A percentile compares a stretch with the other conserved stretches of the same genome.
Evolutionary conservation across 176 grass and related monocot species (phyloP).

Genomic region (Juncus effusus): DNA sequence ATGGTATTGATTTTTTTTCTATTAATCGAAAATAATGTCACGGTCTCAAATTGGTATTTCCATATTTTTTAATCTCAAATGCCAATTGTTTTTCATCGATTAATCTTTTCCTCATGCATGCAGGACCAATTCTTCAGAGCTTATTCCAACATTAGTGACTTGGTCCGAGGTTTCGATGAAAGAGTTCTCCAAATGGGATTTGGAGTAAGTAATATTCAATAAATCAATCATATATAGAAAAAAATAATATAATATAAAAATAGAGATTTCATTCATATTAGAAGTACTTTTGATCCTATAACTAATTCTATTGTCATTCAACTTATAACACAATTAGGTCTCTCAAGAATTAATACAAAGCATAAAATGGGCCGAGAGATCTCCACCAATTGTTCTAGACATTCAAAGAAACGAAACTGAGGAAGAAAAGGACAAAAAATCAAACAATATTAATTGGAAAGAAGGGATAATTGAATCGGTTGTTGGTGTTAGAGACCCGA

Average conservation of each 20-base stretch:
- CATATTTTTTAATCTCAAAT: too few relatives aligned
- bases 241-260: neutral
- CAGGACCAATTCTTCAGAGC: constrained; percentile 54
- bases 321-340: constrained; percentile 23
- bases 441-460: constrained; percentile 38
- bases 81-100: too few relatives aligned
- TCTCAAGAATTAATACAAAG: constrained; percentile 30
- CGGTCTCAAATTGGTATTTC: too few relatives aligned
- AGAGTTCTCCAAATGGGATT: constrained; percentile 61
- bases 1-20: too few relatives aligned
- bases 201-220: constrained; percentile 38
- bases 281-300: neutral
- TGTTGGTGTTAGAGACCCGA: constrained; percentile 33
- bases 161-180: constrained; percentile 61
- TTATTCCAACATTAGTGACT: constrained; percentile 55
- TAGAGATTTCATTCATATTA: neutral
- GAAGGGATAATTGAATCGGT: constrained; percentile 46
- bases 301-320: neutral
- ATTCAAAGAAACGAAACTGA: constrained; percentile 25
- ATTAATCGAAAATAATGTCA: too few relatives aligned
- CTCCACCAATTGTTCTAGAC: constrained; percentile 48
- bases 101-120: neutral
- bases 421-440: constrained; percentile 1
- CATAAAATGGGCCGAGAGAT: constrained; percentile 37
- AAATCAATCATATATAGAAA: neutral